phyloP scores from a whole-genome alignment of 1,284 basidiomycete species.

The Boletus smithii region DNA sequence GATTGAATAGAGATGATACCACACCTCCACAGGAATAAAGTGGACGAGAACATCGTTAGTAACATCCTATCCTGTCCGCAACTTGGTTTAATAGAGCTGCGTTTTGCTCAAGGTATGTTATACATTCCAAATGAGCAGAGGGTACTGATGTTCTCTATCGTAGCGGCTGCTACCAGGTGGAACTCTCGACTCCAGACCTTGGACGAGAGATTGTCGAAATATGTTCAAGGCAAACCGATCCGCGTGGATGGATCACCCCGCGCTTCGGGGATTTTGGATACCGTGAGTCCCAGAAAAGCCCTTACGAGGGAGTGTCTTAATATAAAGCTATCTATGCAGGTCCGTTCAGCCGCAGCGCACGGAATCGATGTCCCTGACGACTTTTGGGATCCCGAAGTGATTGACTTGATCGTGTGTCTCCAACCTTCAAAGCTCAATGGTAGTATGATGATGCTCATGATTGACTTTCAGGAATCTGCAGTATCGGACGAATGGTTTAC shows the following conservation, averaged over 20 bases:
- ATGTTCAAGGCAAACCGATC: conserved; percentile 65
- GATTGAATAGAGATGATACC: neutral
- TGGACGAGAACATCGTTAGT: conserved; percentile 73
- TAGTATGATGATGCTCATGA: conserved; percentile 3
- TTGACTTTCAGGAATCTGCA: conserved; percentile 56
- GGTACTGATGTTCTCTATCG: conserved; percentile 1
- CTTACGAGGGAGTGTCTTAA: neutral
- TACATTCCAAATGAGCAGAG: neutral
- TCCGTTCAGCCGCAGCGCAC: conserved; percentile 68
- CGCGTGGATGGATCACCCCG: conserved; percentile 75
- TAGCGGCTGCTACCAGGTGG: conserved; percentile 64
- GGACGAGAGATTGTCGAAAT: conserved; percentile 65
- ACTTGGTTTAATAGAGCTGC: conserved; percentile 58
- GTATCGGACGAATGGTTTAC: conserved; percentile 79
- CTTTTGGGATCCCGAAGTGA: conserved; percentile 58
- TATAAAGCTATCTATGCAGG: conserved; percentile 34
- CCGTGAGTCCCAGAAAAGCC: conserved; percentile 38
- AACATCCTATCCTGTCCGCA: conserved; percentile 67
- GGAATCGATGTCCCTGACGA: conserved; percentile 66
- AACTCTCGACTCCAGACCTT: conserved; percentile 64
- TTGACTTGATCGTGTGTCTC: conserved; percentile 55
- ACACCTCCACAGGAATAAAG: conserved; percentile 48
- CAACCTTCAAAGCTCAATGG: neutral
- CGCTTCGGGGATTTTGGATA: conserved; percentile 79
- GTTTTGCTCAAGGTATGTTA: conserved; percentile 55